Percentiles rank a stretch among this genome's conserved stretches.
Evolutionary conservation across 1,284 basidiomycete species (phyloP).

Genomic region (Marasmius tenuissimus): DNA sequence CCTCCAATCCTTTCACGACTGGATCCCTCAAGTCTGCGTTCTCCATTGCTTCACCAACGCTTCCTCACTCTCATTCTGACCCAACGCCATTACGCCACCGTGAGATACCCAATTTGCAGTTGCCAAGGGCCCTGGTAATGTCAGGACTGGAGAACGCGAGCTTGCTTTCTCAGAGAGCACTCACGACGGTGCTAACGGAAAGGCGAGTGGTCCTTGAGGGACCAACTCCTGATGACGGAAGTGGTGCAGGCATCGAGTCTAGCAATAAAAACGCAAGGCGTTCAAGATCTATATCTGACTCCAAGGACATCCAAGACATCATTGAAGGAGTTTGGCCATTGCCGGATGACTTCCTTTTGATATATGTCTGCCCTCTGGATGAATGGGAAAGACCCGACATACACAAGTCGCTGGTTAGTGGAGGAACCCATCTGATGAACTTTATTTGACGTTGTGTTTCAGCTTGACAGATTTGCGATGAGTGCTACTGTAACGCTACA

Average conservation of each 20-base stretch:
- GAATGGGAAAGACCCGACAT: conserved; percentile 62
- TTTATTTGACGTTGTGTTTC: conserved; percentile 14
- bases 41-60: conserved; percentile 10
- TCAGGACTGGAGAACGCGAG: conserved; percentile 66
- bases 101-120: conserved; percentile 21
- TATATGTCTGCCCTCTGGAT: conserved; percentile 70
- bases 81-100: conserved; percentile 20
- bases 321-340: conserved; percentile 51
- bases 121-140: conserved; percentile 67
- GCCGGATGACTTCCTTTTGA: conserved; percentile 69
- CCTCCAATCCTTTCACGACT: conserved; percentile 10
- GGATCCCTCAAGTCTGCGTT: conserved; percentile 14
- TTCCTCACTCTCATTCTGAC: conserved; percentile 32
- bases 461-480: conserved; percentile 80
- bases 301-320: conserved; percentile 22
- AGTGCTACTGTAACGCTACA: conserved; percentile 58
- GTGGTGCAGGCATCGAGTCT: conserved; percentile 7
- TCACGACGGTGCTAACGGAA: conserved; percentile 55
- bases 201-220: conserved; percentile 50
- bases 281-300: conserved; percentile 5
- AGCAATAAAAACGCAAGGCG: not conserved
- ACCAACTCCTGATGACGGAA: conserved; percentile 15
- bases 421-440: not conserved
- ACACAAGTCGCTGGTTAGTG: conserved; percentile 60
- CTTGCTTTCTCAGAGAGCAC: conserved; percentile 55